Conservation (phyloP, 176 grass and related monocot species). For the Lolium perenne region DNA sequence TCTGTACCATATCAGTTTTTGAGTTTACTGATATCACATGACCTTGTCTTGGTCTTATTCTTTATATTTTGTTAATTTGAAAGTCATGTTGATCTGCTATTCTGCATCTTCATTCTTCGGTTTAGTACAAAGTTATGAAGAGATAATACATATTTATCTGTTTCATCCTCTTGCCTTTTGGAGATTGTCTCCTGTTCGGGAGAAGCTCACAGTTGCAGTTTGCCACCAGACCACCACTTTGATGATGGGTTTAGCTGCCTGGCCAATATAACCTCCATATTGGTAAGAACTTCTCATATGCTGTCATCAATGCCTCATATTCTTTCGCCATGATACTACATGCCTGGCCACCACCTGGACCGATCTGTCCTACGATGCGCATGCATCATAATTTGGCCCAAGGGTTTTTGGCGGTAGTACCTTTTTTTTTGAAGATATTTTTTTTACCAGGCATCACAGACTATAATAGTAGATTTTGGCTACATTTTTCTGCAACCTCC, state of each 20-base stretch:
- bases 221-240: conserved; percentile 39
- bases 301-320: not conserved
- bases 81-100: not conserved
- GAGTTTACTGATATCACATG: not conserved
- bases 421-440: not conserved
- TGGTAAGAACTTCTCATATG: conserved; percentile 62
- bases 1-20: not conserved
- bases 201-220: conserved; percentile 49
- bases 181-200: conserved; percentile 40
- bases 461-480: not conserved
- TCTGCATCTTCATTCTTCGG: not conserved
- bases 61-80: not conserved
- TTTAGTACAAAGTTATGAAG: not conserved
- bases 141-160: conserved; percentile 18
- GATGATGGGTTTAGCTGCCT: conserved; percentile 59
- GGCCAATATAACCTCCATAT: conserved; percentile 51
- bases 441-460: not conserved
- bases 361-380: not conserved
- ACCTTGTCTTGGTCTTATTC: not conserved
- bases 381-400: not conserved
- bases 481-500: conserved; percentile 6
- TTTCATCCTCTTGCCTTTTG: conserved; percentile 42
- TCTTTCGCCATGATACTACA: not conserved
- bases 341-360: not conserved
- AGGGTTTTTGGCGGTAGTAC: conserved; percentile 7